These are phyloP conservation scores for Paraleonurus japonicus DNA, from an alignment of 257 asterid genomes.

Conservation along the genomic window DNA sequence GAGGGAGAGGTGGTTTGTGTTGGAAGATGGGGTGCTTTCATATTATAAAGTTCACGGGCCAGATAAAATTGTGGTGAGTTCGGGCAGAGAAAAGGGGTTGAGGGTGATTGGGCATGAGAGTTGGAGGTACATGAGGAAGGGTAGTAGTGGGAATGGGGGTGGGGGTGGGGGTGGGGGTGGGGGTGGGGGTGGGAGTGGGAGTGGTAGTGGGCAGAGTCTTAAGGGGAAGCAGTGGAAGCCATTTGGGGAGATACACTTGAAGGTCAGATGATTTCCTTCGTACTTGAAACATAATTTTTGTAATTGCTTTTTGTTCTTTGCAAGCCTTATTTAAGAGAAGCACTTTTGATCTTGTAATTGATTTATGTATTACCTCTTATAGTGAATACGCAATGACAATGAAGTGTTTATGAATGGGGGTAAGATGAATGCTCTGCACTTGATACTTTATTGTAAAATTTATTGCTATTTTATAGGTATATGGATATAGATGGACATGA, in stretches of 20 bases:
- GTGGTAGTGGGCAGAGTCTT: too few relatives aligned
- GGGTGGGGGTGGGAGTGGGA: conserved; percentile 13
- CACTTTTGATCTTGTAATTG: conserved; percentile 6
- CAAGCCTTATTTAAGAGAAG: background rate
- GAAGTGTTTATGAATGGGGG: conserved; percentile 11
- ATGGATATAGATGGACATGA: conserved; percentile 7
- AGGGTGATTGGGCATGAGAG: conserved; percentile 91
- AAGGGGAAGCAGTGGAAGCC: conserved; percentile 68
- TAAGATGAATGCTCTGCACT: background rate
- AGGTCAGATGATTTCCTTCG: conserved; percentile 46
- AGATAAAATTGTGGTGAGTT: conserved; percentile 66
- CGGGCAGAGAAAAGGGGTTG: conserved; percentile 62
- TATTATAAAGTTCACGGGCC: conserved; percentile 97
- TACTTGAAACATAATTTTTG: conserved; percentile 4
- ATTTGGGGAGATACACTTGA: conserved; percentile 85
- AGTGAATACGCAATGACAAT: conserved; percentile 8
- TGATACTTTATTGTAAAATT: conserved; percentile 2
- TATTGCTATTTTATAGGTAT: background rate
- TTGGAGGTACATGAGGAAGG: conserved; percentile 83
- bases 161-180: conserved; percentile 28
- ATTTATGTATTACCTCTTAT: background rate
- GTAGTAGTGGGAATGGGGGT: conserved; percentile 41
- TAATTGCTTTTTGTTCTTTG: background rate
- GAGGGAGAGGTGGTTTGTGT: conserved; percentile 94
- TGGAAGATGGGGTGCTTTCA: conserved; percentile 96